Evolutionary conservation across 495 filamentous ascomycete species (phyloP).

Genomic region (Lophiotrema nucula): DNA sequence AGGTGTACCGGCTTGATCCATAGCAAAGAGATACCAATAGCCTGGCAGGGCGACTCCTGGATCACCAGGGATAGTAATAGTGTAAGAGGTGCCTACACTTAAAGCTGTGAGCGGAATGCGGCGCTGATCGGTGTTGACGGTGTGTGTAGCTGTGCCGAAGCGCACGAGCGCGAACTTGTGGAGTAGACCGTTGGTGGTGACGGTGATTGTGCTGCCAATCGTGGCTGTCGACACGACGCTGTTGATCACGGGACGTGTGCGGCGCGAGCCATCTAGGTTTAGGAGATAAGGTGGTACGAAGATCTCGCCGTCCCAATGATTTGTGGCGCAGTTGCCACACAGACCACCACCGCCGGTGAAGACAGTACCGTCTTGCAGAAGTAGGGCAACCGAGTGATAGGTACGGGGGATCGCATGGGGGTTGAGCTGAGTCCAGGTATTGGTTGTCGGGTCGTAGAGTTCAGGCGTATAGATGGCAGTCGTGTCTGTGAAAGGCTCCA

Average conservation of each 20-base stretch:
- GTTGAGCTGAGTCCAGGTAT: conserved; percentile 43
- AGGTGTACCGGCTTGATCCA: conserved; percentile 50
- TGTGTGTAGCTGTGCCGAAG: conserved; percentile 53
- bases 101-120: conserved; percentile 46
- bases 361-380: conserved; percentile 57
- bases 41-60: conserved; percentile 55
- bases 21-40: conserved; percentile 58
- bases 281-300: conserved; percentile 59
- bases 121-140: conserved; percentile 60
- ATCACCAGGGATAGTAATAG: conserved; percentile 46
- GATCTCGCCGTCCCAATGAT: conserved; percentile 60
- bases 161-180: conserved; percentile 43
- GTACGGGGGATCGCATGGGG: conserved; percentile 48
- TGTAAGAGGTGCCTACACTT: conserved; percentile 30
- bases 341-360: conserved; percentile 58
- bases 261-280: conserved; percentile 42
- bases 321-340: conserved; percentile 52
- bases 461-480: conserved; percentile 49
- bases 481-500: conserved; percentile 52
- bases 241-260: conserved; percentile 45
- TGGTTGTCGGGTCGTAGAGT: conserved; percentile 50
- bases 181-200: conserved; percentile 37
- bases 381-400: conserved; percentile 58
- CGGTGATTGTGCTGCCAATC: conserved; percentile 42
- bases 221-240: conserved; percentile 31